A percentile compares a stretch with the other conserved stretches of the same genome.
These are phyloP conservation scores for Pseudogymnoascus sp. DNA, from an alignment of 2,329 filamentous ascomycete genomes.

Conservation along the genomic window DNA sequence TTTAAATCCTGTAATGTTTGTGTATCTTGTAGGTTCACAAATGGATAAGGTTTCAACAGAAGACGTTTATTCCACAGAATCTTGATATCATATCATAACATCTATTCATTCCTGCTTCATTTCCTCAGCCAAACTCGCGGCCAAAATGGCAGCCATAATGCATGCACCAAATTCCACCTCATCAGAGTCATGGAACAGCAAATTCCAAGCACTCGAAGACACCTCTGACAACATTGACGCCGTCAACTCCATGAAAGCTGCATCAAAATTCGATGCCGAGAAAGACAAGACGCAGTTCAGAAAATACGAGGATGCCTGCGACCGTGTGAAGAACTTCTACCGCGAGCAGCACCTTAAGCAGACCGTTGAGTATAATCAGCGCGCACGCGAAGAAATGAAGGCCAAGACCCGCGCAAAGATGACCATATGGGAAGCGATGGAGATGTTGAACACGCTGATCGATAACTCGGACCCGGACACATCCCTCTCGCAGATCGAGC, in stretches of 20 bases:
- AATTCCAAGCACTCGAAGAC: constrained; percentile 31
- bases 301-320: constrained; percentile 74
- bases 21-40: neutral
- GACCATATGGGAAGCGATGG: constrained; percentile 83
- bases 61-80: neutral
- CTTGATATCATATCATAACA: neutral
- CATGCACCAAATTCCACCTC: constrained; percentile 24
- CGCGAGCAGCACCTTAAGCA: constrained; percentile 62
- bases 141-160: constrained; percentile 24
- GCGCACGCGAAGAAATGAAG: constrained; percentile 64
- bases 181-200: constrained; percentile 10
- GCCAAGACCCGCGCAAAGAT: constrained; percentile 57
- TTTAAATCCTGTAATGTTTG: neutral
- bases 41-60: neutral
- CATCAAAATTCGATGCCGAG: constrained; percentile 59
- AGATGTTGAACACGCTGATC: constrained; percentile 81
- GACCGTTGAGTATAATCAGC: constrained; percentile 76
- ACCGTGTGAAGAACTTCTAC: constrained; percentile 83
- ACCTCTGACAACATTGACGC: constrained; percentile 42
- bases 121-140: neutral
- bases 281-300: constrained; percentile 78
- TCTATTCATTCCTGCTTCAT: neutral
- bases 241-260: constrained; percentile 45
- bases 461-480: constrained; percentile 83
- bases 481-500: constrained; percentile 75